These are phyloP conservation scores for Anacardium occidentale DNA, from an alignment of 345 rosid species.

Conservation along the genomic window DNA sequence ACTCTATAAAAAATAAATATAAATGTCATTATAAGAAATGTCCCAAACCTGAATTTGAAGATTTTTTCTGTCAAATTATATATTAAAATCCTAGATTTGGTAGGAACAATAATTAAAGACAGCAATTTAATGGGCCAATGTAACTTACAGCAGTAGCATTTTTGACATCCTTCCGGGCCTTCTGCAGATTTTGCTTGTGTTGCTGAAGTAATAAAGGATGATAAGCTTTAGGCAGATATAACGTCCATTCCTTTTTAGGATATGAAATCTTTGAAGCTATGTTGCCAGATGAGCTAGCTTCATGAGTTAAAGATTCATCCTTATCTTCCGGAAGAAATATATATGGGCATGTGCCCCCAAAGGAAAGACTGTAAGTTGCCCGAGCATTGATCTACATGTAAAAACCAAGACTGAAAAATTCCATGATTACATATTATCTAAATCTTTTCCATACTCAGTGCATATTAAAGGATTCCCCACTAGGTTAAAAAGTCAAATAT, in stretches of 20 bases:
- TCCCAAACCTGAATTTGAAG: background rate
- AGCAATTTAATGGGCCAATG: background rate
- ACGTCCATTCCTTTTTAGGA: slow-evolving; percentile 54
- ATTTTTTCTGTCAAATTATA: background rate
- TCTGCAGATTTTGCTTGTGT: slow-evolving; percentile 59
- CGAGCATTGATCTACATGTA: slow-evolving; percentile 77
- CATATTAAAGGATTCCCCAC: background rate
- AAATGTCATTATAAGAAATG: background rate
- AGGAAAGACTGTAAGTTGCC: slow-evolving; percentile 73
- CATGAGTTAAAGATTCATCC: slow-evolving; percentile 30
- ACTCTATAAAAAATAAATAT: slow-evolving; percentile 3
- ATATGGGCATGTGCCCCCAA: slow-evolving; percentile 68
- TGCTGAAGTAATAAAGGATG: slow-evolving; percentile 89
- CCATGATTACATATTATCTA: background rate
- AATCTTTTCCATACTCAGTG: background rate
- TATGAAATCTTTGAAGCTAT: slow-evolving; percentile 32
- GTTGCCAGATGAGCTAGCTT: slow-evolving; percentile 28
- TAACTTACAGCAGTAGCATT: slow-evolving; percentile 56
- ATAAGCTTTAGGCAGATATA: slow-evolving; percentile 77
- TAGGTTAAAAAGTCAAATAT: background rate
- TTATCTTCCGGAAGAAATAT: slow-evolving; percentile 55
- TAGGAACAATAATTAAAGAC: slow-evolving; percentile 1
- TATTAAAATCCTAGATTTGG: background rate
- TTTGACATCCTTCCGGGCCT: slow-evolving; percentile 45
- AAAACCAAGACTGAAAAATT: background rate